Evolutionary conservation across 1,139 yeast genomes (phyloP), one percentile per base, ranked within the genome.

Genomic region (Suhomyces kunorum): DNA sequence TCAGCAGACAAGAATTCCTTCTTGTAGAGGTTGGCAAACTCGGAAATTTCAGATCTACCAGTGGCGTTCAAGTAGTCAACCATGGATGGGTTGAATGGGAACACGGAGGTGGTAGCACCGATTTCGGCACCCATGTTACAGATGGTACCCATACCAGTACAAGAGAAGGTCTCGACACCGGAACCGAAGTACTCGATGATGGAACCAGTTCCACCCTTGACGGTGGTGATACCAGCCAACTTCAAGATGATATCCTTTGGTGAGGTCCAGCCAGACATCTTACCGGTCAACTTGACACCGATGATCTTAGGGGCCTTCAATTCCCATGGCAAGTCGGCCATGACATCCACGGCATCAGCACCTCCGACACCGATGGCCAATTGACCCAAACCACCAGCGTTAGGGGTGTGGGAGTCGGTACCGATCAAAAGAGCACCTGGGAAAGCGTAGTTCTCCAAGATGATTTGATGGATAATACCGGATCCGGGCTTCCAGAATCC

Each of bases 401-500:
- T 92, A 55, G 98, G 98, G 58, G 98, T 92, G 76, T 92, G 98
- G 32, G 98, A 90, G 73, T 92, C 98, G 49, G 98, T 90, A 78
- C 98, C 98, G 56, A 92, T 85, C 74, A 92, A 81, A 68, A 92
- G 76, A 54, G 92, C 92, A 78, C 98, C 98, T 73, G 98, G 98
- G 85, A 87, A 87, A 48, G 97, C 95, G 68, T 87, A 92, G 81
- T 92, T 92, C 76, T 92, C 98, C 66, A 92, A 78, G 44, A 92
- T 95, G 56, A 92, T 90, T 78, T 92, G 98, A 71, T 92, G 98
- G 60, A 92, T 92, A 64, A 92, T 92, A 78, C 98, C 98, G 45
- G 97, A 89, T 67, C 98, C 98, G 66, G 98, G 98, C 68, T 87
- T 87, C 98, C 98, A 92, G 89, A 92, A 92, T 69, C 97, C 97